These are phyloP conservation scores for Arthrobotrys pseudoclavata DNA, from an alignment of 2,329 filamentous ascomycete species.

Conservation along the genomic window DNA sequence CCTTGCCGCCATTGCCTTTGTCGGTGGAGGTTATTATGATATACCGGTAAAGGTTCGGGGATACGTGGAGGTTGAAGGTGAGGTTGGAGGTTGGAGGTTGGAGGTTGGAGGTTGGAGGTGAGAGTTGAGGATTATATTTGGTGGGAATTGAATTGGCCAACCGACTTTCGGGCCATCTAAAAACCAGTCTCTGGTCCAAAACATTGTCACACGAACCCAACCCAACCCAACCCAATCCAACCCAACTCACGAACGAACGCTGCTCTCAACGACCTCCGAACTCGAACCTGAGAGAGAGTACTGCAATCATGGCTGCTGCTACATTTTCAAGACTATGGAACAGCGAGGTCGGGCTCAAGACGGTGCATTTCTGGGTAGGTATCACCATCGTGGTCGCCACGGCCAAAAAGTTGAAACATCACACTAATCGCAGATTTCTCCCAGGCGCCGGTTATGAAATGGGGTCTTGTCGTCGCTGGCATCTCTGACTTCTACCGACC, in stretches of 20 bases:
- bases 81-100: slow-evolving; percentile 2
- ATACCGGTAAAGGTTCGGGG: background rate
- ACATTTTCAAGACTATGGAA: slow-evolving; percentile 83
- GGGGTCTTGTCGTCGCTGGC: slow-evolving; percentile 92
- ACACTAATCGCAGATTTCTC: background rate
- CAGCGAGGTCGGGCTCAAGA: slow-evolving; percentile 85
- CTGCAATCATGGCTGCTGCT: slow-evolving; percentile 37
- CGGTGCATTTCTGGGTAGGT: slow-evolving; percentile 90
- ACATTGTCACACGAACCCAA: slow-evolving; percentile 6
- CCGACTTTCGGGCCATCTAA: slow-evolving; percentile 13
- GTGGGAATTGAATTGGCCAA: background rate
- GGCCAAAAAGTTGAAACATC: too few relatives aligned
- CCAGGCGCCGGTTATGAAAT: slow-evolving; percentile 70
- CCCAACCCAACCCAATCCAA: background rate
- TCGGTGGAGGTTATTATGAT: background rate
- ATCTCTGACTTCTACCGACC: slow-evolving; percentile 92
- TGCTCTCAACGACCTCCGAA: slow-evolving; percentile 8
- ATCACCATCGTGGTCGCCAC: background rate
- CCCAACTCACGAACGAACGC: background rate
- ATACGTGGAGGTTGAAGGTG: background rate
- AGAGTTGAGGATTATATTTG: background rate
- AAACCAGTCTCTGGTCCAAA: background rate
- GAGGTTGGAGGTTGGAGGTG: background rate
- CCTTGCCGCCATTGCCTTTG: slow-evolving; percentile 76
- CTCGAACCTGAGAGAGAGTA: background rate